Evolutionary conservation across 345 rosid species (phyloP).

Genomic region (Cardamine resedifolia): DNA sequence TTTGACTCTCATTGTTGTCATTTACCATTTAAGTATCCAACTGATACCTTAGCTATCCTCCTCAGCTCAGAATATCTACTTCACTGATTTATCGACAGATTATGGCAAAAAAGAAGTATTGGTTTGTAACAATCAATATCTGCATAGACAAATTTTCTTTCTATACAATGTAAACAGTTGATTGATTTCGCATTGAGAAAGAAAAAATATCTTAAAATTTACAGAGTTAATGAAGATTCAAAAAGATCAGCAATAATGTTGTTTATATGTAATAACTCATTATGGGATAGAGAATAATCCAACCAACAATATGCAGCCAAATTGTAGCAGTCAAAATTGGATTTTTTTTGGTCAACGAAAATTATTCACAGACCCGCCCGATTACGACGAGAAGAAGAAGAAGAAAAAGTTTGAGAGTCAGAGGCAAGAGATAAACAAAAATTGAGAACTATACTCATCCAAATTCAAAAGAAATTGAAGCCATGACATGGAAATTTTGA

Average conservation of each 20-base stretch:
- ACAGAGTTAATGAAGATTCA: no score
- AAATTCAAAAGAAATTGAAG: constrained; percentile 12
- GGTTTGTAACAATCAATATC: no score
- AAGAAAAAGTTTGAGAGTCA: background rate
- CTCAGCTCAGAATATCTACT: background rate
- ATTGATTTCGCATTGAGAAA: no score
- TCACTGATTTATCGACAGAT: no score
- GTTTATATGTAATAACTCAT: no score
- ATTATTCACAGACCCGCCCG: background rate
- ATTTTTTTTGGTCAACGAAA: background rate
- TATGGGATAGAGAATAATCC: background rate
- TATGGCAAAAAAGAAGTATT: no score
- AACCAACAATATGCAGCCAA: background rate
- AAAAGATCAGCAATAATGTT: no score
- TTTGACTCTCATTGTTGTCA: background rate
- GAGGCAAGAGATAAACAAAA: background rate
- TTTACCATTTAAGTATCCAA: background rate
- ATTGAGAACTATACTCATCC: background rate
- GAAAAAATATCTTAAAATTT: no score
- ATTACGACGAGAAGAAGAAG: background rate
- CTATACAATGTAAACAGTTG: no score
- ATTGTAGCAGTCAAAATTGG: background rate
- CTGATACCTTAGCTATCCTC: background rate
- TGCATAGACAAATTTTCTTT: no score
- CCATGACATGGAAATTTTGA: background rate